Conservation (phyloP, 2,329 filamentous ascomycete genomes). For the Camillea tinctor region DNA sequence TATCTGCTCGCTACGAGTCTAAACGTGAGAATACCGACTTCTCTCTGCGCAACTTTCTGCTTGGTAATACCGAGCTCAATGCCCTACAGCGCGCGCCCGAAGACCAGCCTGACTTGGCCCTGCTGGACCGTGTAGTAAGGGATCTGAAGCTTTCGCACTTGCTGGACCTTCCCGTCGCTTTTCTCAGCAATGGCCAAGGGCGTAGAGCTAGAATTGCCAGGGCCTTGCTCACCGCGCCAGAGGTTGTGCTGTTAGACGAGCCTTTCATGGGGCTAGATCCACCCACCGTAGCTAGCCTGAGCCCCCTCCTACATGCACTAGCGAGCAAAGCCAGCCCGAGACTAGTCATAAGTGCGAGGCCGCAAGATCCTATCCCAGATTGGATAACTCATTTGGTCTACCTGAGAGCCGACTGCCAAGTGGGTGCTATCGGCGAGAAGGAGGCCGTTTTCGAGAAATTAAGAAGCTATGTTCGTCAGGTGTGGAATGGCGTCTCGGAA, state of each 20-base stretch:
- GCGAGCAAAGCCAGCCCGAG: conserved; percentile 67
- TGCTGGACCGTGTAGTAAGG: conserved; percentile 61
- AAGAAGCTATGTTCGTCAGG: conserved; percentile 46
- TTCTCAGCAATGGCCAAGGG: conserved; percentile 91
- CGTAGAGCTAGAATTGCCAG: conserved; percentile 84
- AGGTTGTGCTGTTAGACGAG: conserved; percentile 84
- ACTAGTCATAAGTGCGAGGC: conserved; percentile 73
- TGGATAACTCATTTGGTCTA: conserved; percentile 88
- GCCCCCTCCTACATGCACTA: conserved; percentile 65
- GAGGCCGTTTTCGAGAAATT: conserved; percentile 58
- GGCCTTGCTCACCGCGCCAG: conserved; percentile 74
- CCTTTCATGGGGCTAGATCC: conserved; percentile 97
- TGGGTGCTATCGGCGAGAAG: conserved; percentile 66
- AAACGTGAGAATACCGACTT: conserved; percentile 84
- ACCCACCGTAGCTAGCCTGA: conserved; percentile 70
- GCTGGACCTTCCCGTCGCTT: conserved; percentile 78
- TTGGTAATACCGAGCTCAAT: conserved; percentile 81
- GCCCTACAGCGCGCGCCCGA: conserved; percentile 53
- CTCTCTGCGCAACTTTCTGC: conserved; percentile 75
- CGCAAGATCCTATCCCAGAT: conserved; percentile 81
- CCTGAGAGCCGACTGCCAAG: conserved; percentile 63
- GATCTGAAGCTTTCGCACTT: conserved; percentile 70
- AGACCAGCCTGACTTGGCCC: conserved; percentile 45
- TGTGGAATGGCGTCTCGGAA: conserved; percentile 41
- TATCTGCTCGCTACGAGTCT: conserved; percentile 89